phyloP scores from a whole-genome alignment of 345 rosid species.

The Brassica napus region DNA sequence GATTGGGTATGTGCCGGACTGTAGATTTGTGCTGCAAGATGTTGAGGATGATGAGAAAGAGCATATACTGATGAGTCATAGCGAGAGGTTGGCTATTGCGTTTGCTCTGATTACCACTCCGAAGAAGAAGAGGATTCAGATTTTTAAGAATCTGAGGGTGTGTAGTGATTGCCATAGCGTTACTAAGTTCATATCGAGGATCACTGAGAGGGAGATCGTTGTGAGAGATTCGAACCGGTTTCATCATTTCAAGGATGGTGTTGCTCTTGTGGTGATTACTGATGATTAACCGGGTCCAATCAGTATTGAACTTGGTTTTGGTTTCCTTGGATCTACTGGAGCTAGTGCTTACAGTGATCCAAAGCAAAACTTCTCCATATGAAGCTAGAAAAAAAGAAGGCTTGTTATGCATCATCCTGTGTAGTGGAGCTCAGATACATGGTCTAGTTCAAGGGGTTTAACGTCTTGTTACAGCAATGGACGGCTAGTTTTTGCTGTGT shows the following conservation, averaged over 20 bases:
- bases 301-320: neutral
- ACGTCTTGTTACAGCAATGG: neutral
- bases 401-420: neutral
- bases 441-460: neutral
- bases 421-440: neutral
- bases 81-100: conserved; percentile 58
- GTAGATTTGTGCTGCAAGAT: conserved; percentile 56
- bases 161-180: conserved; percentile 34
- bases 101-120: conserved; percentile 52
- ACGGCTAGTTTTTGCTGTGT: too few relatives aligned
- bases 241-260: conserved; percentile 53
- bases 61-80: conserved; percentile 55
- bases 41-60: conserved; percentile 72
- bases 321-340: neutral
- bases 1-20: conserved; percentile 55
- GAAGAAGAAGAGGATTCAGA: conserved; percentile 43
- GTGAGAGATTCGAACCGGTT: conserved; percentile 39
- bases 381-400: neutral
- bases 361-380: neutral
- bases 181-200: conserved; percentile 30
- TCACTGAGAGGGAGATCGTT: conserved; percentile 33
- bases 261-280: conserved; percentile 58
- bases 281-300: conserved; percentile 37
- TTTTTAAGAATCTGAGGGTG: conserved; percentile 61
- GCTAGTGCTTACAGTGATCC: too few relatives aligned